A percentile compares a stretch with the other conserved stretches of the same genome.
phyloP scores from a whole-genome alignment of 257 asterid genomes.

The Plantago ovata region DNA sequence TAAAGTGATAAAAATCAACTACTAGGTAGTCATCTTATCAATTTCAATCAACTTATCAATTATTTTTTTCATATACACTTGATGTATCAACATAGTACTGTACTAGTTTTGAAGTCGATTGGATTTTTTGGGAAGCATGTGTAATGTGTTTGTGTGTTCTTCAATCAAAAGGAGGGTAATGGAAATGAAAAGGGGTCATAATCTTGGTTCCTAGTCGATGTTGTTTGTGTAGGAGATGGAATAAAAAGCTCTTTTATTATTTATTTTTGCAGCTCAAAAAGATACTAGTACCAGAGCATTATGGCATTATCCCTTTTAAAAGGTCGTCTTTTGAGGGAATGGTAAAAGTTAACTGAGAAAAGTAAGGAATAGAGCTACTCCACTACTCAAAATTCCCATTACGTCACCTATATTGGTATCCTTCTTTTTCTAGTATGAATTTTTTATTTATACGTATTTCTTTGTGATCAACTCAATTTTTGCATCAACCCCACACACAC shows the following conservation, averaged over 20 bases:
- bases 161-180: constrained; percentile 59
- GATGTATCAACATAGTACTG: no score
- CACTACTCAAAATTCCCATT: constrained; percentile 41
- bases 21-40: no score
- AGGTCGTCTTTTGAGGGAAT: constrained; percentile 62
- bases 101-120: no score
- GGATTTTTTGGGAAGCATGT: constrained; percentile 33
- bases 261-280: constrained; percentile 46
- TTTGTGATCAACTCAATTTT: background rate
- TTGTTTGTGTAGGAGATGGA: constrained; percentile 59
- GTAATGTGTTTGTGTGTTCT: constrained; percentile 21
- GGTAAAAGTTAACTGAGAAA: constrained; percentile 25
- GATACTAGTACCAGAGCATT: no score
- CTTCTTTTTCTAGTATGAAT: background rate
- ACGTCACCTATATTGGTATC: constrained; percentile 19
- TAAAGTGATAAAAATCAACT: no score
- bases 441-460: background rate
- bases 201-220: constrained; percentile 84
- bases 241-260: constrained; percentile 31
- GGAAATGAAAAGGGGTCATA: constrained; percentile 48
- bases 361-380: constrained; percentile 64
- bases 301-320: constrained; percentile 58
- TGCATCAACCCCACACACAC: constrained; percentile 16
- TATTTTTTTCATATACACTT: no score
- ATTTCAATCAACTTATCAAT: no score